Evolutionary conservation across 75 land plant species (phyloP).

Genomic region (Pseudotsuga menziesii): DNA sequence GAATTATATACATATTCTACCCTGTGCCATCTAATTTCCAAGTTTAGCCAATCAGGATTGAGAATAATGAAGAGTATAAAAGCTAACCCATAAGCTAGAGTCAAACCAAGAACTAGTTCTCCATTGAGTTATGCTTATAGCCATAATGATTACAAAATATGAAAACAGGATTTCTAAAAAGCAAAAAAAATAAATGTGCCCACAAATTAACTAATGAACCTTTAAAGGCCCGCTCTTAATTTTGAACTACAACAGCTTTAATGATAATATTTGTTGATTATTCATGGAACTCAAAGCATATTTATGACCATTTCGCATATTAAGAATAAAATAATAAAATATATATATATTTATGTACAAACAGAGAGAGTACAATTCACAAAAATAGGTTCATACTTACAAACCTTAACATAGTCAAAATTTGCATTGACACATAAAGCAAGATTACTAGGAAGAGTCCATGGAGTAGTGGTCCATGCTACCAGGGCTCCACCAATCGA

Average conservation of each 20-base stretch:
- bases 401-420: conserved; percentile 83
- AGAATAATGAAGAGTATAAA: too few species aligned
- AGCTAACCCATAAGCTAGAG: too few species aligned
- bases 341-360: too few species aligned
- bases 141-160: too few species aligned
- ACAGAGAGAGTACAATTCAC: not conserved
- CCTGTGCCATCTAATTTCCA: too few species aligned
- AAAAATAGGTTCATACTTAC: not conserved
- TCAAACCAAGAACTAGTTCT: too few species aligned
- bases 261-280: not conserved
- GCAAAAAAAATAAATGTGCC: too few species aligned
- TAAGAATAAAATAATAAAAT: not conserved
- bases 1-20: too few species aligned
- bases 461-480: conserved; percentile 99
- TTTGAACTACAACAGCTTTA: not conserved
- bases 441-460: conserved; percentile 98
- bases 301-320: not conserved
- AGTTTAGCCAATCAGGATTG: too few species aligned
- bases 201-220: too few species aligned
- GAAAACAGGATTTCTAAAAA: too few species aligned
- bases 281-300: not conserved
- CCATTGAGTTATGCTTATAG: too few species aligned
- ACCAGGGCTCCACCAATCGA: conserved; percentile 67
- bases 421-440: conserved; percentile 89
- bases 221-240: not conserved